Evolutionary conservation across 2,329 filamentous ascomycete species (phyloP).

Genomic region (Penicillium oxalicum): DNA sequence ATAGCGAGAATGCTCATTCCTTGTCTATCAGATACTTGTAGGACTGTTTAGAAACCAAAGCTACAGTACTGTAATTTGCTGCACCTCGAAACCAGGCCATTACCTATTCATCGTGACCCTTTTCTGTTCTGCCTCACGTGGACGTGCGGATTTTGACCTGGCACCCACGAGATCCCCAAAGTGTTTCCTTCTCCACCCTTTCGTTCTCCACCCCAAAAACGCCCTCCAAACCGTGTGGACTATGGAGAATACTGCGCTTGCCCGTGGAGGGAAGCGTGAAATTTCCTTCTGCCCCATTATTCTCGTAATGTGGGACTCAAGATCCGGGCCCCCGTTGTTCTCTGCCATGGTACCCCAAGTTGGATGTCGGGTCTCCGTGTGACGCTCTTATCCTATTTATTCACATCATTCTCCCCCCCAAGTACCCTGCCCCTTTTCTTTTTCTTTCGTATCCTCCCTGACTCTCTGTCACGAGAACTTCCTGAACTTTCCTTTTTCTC

Average conservation of each 20-base stretch:
- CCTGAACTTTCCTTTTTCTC: neutral
- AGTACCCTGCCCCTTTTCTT: constrained; percentile 4
- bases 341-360: constrained; percentile 23
- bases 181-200: constrained; percentile 16
- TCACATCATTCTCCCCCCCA: constrained; percentile 2
- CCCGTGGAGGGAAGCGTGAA: constrained; percentile 16
- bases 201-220: constrained; percentile 21
- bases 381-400: constrained; percentile 18
- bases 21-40: no score
- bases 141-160: constrained; percentile 6
- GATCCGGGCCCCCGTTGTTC: constrained; percentile 29
- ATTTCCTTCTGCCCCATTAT: constrained; percentile 17
- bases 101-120: neutral
- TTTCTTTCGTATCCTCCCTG: constrained; percentile 5
- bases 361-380: constrained; percentile 12
- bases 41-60: no score
- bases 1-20: no score
- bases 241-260: constrained; percentile 6
- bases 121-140: constrained; percentile 13
- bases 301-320: constrained; percentile 21
- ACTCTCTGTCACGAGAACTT: neutral
- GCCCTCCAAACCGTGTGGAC: constrained; percentile 16
- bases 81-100: neutral
- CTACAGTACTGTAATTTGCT: no score
- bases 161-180: constrained; percentile 4